Conservation (phyloP, 2,329 filamentous ascomycete species). For the Penicillium sp. region DNA sequence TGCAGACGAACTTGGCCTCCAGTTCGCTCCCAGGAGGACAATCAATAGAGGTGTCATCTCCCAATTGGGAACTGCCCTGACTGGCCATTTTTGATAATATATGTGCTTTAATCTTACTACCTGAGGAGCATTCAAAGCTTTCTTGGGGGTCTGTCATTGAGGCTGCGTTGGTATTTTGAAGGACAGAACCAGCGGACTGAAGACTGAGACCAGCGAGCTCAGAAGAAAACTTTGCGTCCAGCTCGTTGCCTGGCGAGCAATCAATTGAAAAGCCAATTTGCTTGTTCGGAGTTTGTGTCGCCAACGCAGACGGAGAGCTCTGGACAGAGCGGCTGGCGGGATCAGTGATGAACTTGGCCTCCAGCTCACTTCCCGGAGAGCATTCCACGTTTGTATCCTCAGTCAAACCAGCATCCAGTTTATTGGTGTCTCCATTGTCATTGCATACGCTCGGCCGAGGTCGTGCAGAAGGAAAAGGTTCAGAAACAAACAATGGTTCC, state of each 20-base stretch:
- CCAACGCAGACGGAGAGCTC: neutral
- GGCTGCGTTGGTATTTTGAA: neutral
- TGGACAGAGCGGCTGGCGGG: neutral
- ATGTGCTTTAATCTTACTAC: slow-evolving; percentile 12
- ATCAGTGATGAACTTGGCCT: slow-evolving; percentile 12
- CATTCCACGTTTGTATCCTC: slow-evolving; percentile 8
- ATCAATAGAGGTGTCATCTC: slow-evolving; percentile 2
- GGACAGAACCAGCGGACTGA: neutral
- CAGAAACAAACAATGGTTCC: slow-evolving; percentile 8
- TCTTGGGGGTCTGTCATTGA: neutral
- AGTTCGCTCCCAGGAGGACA: slow-evolving; percentile 18
- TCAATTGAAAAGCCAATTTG: slow-evolving; percentile 1
- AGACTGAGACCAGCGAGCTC: neutral
- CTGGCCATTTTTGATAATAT: slow-evolving; percentile 1
- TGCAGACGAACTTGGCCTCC: slow-evolving; percentile 8
- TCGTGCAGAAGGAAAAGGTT: neutral
- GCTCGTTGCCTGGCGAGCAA: slow-evolving; percentile 11
- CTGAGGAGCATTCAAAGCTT: slow-evolving; percentile 6
- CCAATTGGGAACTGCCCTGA: neutral
- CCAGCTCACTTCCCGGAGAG: slow-evolving; percentile 15
- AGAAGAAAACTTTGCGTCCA: slow-evolving; percentile 11
- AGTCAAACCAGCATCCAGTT: slow-evolving; percentile 1
- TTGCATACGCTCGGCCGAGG: slow-evolving; percentile 1
- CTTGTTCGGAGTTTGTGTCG: neutral
- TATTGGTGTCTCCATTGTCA: neutral